Evolutionary conservation across 805 yeast genomes (phyloP).

Genomic region (Myxozyma kluyveri): DNA sequence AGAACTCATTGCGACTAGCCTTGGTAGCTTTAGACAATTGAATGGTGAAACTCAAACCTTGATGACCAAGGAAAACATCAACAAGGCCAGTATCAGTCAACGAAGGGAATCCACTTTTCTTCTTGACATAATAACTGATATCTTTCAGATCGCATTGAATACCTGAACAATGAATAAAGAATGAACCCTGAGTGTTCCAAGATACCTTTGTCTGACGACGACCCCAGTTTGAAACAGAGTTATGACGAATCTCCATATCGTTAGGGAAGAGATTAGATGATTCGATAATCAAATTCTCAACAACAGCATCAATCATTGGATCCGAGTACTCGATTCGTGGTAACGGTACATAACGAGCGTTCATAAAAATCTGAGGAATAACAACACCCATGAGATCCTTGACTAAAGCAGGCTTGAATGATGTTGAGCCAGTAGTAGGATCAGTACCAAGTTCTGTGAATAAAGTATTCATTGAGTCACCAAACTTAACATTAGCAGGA

Average conservation of each 20-base stretch:
- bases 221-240: slow-evolving; percentile 17
- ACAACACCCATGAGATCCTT: slow-evolving; percentile 21
- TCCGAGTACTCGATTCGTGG: slow-evolving; percentile 29
- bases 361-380: slow-evolving; percentile 17
- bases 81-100: slow-evolving; percentile 25
- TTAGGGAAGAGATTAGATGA: slow-evolving; percentile 24
- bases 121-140: slow-evolving; percentile 22
- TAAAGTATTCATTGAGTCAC: slow-evolving; percentile 8
- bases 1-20: slow-evolving; percentile 12
- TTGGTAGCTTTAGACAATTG: slow-evolving; percentile 11
- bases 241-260: slow-evolving; percentile 23
- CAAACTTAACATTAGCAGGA: slow-evolving; percentile 17
- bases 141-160: slow-evolving; percentile 23
- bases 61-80: slow-evolving; percentile 22
- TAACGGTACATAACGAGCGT: slow-evolving; percentile 22
- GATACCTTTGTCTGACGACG: slow-evolving; percentile 6
- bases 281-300: slow-evolving; percentile 26
- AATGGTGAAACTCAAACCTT: slow-evolving; percentile 17
- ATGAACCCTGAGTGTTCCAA: slow-evolving; percentile 7
- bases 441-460: slow-evolving; percentile 19
- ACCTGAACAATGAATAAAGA: slow-evolving; percentile 15
- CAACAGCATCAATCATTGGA: slow-evolving; percentile 20
- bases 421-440: background rate
- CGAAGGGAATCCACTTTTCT: slow-evolving; percentile 24
- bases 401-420: slow-evolving; percentile 9